Base-by-base conservation (phyloP, 768 basidiomycete genomes). In the Pseudohyphozyma bogoriensis region DNA sequence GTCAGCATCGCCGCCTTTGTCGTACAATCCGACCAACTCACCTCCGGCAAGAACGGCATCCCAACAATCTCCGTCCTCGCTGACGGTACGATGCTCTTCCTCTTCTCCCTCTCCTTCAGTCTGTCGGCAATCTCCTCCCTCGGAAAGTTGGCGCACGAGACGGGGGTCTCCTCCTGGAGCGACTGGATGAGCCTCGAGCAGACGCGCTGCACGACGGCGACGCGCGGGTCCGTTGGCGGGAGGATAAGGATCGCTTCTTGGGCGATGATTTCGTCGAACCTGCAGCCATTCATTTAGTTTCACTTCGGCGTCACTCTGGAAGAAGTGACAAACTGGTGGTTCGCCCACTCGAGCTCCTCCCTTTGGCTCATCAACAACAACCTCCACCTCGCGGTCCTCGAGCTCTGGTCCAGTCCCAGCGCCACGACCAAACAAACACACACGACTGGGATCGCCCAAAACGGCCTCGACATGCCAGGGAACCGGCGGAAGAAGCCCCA, bases 341-440 rank as follows among this genome's bases (percentile, higher is more conserved):
- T 68, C 1, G 73, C 72, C 77, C 77, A 78, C n/a, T 75, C 72
- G 54, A 74, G 63, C 65, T 78, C 78, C 58, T 78, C 78, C 29
- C 68, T 46, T 58, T 77, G 76, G 4, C 72, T 73, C 76, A 78
- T 77, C 35, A 78, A 61, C 39, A 78, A 62, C 36, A 78, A 57
- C n/a, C 77, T 63, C 78, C 78, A 78, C 62, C 78, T 60, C 3
- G 73, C 66, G 0, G 77, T 77, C 12, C 68, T 55, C 8, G 75
- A 73, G 40, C 68, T 67, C 66, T 78, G 78, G 56, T 78, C 75
- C 18, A 77, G 66, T 1, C 76, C 76, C 20, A 77, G 65, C 10
- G 76, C 76, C 24, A 78, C 67, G 36, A 77, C 74, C 45, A 78
- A 58, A 3, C n/a, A 35, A 16, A 77, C 46, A 0, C 75, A 76